Evolutionary conservation across 2,329 filamentous ascomycete genomes (phyloP), one percentile per base, ranked within the genome.

Genomic region (Fusarium penzigii): DNA sequence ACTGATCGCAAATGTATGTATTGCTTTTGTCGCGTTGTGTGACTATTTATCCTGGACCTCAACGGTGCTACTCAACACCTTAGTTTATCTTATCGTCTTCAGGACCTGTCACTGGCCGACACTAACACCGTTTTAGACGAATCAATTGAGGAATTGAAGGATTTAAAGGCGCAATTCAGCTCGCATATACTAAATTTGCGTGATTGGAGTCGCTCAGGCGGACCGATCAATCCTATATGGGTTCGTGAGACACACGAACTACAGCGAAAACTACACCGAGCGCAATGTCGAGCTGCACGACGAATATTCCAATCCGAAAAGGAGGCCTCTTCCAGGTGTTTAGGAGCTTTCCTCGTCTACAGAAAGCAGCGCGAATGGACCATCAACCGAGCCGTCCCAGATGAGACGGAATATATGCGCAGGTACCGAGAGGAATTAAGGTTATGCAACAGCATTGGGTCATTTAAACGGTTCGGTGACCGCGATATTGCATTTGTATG

Each of bases 401-500:
- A 65, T 44, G 58, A 65, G 44, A 44, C 41, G 32, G 74, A 75
- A 47, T 70, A 75, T 54, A 59, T 67, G 42, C 63, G 68, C 20
- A 68, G 69, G 25, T 72, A 74, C 44, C 66, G 78, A 14, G 78
- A 82, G 52, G 80, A 81, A 65, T 70, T 83, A 6, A 70, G 71
- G 29, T 69, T 73, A 20, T 84, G 81, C 68, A 80, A 80, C 58
- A 64, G 67, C 5, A 72, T 81, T 2, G 82, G 82, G n/a, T 71
- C 73, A 29, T 84, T 84, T 54, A 78, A 83, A 67, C 75, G 80
- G 13, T 78, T 84, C 47, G 79, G 76, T 40, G 77, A 82, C 32
- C 65, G 68, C 39, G 81, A 84, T 53, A 74, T 83, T 44, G 81
- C 78, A 8, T 85, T 84, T 60, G 72, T 83, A 8, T 85, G 82